A percentile compares a stretch with the other conserved stretches of the same genome.
Evolutionary conservation across 495 filamentous ascomycete species (phyloP).

Genomic region (Xylaria palmicola): DNA sequence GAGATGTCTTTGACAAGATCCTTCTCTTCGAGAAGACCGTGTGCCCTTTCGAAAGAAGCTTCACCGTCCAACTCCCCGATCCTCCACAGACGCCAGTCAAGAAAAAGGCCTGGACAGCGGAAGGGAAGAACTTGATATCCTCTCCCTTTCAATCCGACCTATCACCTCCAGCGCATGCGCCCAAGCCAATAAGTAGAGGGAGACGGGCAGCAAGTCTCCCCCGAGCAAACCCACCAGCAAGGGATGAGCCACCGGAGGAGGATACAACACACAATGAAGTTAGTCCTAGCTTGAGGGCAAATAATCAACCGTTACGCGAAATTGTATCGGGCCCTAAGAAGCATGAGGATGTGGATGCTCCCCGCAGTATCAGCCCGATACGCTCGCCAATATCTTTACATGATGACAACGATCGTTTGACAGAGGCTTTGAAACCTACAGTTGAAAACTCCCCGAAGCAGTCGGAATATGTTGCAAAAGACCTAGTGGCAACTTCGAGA

Average conservation of each 20-base stretch:
- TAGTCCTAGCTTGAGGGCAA: not conserved
- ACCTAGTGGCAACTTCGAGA: not conserved
- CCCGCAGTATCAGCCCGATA: not conserved
- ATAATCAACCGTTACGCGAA: not conserved
- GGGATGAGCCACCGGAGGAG: not conserved
- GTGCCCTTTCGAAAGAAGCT: conserved; percentile 78
- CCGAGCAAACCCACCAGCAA: conserved; percentile 1
- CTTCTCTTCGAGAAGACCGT: conserved; percentile 82
- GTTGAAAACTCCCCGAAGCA: not conserved
- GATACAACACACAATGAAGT: not conserved
- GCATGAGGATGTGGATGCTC: not conserved
- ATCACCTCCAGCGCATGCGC: conserved; percentile 12
- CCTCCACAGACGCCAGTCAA: conserved; percentile 62
- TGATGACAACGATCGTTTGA: not conserved
- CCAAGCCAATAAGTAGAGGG: conserved; percentile 17
- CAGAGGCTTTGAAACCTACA: not conserved
- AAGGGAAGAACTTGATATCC: conserved; percentile 42
- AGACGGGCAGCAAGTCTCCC: conserved; percentile 14
- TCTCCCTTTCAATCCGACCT: conserved; percentile 21
- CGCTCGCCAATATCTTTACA: not conserved
- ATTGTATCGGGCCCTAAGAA: not conserved
- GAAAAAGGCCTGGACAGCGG: conserved; percentile 69
- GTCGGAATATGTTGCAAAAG: not conserved
- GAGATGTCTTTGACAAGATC: conserved; percentile 64
- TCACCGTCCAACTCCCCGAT: conserved; percentile 73